Percentiles rank a stretch among this genome's conserved stretches.
phyloP scores from a whole-genome alignment of 352 stramenopile species.

The Phytophthora chlamydospora region DNA sequence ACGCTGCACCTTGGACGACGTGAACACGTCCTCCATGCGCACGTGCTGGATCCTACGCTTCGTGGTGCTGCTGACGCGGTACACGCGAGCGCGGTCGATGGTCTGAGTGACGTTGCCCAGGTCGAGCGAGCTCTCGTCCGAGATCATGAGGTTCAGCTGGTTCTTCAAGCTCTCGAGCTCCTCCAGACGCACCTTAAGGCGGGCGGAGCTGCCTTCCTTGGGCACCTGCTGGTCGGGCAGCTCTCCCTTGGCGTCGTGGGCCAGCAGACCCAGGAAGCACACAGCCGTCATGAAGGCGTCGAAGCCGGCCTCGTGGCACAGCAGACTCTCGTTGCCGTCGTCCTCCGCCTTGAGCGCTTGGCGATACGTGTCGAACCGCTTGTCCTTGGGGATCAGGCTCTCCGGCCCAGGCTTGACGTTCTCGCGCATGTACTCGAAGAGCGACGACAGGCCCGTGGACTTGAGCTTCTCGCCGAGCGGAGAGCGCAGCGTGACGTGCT shows the following conservation, averaged over 20 bases:
- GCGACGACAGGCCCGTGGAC: slow-evolving; percentile 61
- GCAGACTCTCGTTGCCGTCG: slow-evolving; percentile 51
- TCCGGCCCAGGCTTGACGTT: slow-evolving; percentile 62
- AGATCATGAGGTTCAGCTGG: slow-evolving; percentile 84
- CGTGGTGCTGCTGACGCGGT: slow-evolving; percentile 61
- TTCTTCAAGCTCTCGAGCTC: slow-evolving; percentile 70
- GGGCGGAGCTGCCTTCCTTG: slow-evolving; percentile 37
- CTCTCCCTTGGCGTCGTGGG: slow-evolving; percentile 59
- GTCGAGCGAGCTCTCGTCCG: slow-evolving; percentile 68
- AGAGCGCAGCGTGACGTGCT: slow-evolving; percentile 68
- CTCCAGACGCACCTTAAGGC: slow-evolving; percentile 44
- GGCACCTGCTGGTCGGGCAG: slow-evolving; percentile 35
- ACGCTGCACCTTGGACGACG: slow-evolving; percentile 64
- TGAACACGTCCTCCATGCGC: slow-evolving; percentile 74
- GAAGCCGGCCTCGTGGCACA: slow-evolving; percentile 87
- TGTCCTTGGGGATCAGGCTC: slow-evolving; percentile 58
- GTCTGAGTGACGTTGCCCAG: slow-evolving; percentile 56
- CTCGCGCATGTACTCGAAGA: slow-evolving; percentile 84
- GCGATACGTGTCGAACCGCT: slow-evolving; percentile 70
- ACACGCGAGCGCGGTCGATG: slow-evolving; percentile 71
- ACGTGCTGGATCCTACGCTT: slow-evolving; percentile 71
- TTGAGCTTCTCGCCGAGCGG: slow-evolving; percentile 57
- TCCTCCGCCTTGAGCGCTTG: slow-evolving; percentile 57
- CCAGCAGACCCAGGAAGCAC: slow-evolving; percentile 75
- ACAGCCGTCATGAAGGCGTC: slow-evolving; percentile 87